Base-by-base conservation (phyloP, 2,329 filamentous ascomycete genomes). In the Alternaria sp. region DNA sequence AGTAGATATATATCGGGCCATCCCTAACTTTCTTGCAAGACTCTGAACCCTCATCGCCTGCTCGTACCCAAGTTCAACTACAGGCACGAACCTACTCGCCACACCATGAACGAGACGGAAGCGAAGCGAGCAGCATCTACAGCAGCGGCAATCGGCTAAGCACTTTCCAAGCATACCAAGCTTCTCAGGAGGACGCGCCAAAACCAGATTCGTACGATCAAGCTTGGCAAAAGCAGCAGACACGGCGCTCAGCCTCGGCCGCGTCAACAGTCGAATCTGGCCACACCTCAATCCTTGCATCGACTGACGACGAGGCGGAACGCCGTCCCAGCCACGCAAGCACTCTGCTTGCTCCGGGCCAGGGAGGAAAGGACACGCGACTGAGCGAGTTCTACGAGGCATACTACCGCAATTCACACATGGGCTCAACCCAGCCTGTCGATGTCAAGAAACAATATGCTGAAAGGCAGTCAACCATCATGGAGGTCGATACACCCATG, bases 361-460 rank as follows among this genome's bases (percentile, higher is more conserved):
- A 64, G 7, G 57, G 53, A 24, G 54, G 57, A 36, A 64, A 65
- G n/a, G 70, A 74, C 39, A 54, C 69, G 3, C 71, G 74, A 18
- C 66, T 79, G 47, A 78, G 75, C 65, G 77, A 79, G n/a, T 77
- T 79, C 63, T 79, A 77, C 68, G 77, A 79, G 22, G 73, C 75
- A 0, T 79, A 79, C 64, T 79, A 77, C 62, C 73, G 76, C 20
- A 65, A 74, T 20, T 77, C 75, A 24, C 66, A 70, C 30, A 49
- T 68, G 7, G 61, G 54, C 12, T 24, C 54, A 18, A 51, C 61
- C 18, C 52, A 57, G 36, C 26, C 57, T 4, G 46, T 68, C 16
- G 65, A 61, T 20, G 24, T 26, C 8, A 49, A 58, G 8, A 67
- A 67, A 41, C 62, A 63, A 12, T 34, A 62, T 8, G 61, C 67